These are phyloP conservation scores for Aspergillus sergii DNA, from an alignment of 2,329 filamentous ascomycete genomes.

Conservation along the genomic window DNA sequence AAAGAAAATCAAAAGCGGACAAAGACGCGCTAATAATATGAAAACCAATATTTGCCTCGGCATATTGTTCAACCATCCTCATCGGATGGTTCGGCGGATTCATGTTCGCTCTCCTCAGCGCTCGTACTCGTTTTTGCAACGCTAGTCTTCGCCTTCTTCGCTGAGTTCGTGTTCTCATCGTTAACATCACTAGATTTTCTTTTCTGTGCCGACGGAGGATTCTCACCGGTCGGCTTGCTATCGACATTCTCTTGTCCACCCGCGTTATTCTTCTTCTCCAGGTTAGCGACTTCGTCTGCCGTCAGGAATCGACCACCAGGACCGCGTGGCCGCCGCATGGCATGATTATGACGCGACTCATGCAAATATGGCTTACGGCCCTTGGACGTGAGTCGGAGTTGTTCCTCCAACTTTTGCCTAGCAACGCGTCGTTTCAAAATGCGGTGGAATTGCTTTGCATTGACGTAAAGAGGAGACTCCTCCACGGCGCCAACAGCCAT, in stretches of 20 bases:
- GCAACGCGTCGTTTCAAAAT: slow-evolving; percentile 94
- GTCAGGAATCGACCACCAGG: slow-evolving; percentile 95
- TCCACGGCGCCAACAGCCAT: slow-evolving; percentile 73
- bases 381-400: slow-evolving; percentile 87
- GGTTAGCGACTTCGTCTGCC: slow-evolving; percentile 89
- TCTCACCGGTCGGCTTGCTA: slow-evolving; percentile 36
- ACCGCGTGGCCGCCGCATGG: slow-evolving; percentile 91
- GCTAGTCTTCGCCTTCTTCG: slow-evolving; percentile 55
- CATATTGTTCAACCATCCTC: slow-evolving; percentile 48
- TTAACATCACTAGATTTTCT: slow-evolving; percentile 53
- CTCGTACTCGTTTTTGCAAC: slow-evolving; percentile 47
- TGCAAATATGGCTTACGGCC: slow-evolving; percentile 96
- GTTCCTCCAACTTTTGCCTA: slow-evolving; percentile 89
- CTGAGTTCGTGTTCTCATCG: slow-evolving; percentile 44
- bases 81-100: slow-evolving; percentile 50
- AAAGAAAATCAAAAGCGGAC: slow-evolving; percentile 9
- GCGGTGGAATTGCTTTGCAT: slow-evolving; percentile 97
- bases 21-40: neutral
- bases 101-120: slow-evolving; percentile 56
- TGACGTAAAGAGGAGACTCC: slow-evolving; percentile 95
- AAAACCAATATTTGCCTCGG: neutral
- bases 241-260: slow-evolving; percentile 38
- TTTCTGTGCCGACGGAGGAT: slow-evolving; percentile 47
- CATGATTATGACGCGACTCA: slow-evolving; percentile 96
- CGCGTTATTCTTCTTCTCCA: slow-evolving; percentile 67